These are phyloP conservation scores for Pisolithus microcarpus DNA, from an alignment of 768 basidiomycete species.

Conservation along the genomic window DNA sequence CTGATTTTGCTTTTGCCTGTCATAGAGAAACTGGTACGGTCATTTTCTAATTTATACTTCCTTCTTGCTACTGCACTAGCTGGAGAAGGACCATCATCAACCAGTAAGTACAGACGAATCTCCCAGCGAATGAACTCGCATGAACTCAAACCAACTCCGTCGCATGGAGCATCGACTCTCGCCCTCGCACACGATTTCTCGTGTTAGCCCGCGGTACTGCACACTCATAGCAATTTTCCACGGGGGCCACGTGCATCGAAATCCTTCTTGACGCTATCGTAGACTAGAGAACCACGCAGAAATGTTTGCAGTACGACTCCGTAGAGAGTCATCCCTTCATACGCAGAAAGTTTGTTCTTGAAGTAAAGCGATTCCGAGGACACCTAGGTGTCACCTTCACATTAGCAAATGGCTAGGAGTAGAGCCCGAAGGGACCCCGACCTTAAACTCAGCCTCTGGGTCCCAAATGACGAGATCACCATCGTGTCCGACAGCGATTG, in stretches of 20 bases:
- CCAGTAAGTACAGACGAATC: no score
- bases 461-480: conserved; percentile 88
- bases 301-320: conserved; percentile 76
- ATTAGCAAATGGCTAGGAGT: conserved; percentile 5
- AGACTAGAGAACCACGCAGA: conserved; percentile 69
- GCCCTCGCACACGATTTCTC: neutral
- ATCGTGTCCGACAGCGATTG: conserved; percentile 64
- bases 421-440: conserved; percentile 10
- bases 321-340: conserved; percentile 62
- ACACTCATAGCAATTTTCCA: conserved; percentile 33
- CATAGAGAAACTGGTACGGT: no score
- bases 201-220: neutral
- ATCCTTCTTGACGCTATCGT: conserved; percentile 36
- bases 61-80: no score
- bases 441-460: conserved; percentile 42
- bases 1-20: no score
- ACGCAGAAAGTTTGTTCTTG: conserved; percentile 93
- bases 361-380: conserved; percentile 68
- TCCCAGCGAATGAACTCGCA: no score
- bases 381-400: conserved; percentile 40
- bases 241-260: conserved; percentile 28
- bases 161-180: no score
- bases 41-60: no score
- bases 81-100: no score
- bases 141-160: no score